Evolutionary conservation across 257 asterid species (phyloP).

Genomic region (Prunella vulgaris): DNA sequence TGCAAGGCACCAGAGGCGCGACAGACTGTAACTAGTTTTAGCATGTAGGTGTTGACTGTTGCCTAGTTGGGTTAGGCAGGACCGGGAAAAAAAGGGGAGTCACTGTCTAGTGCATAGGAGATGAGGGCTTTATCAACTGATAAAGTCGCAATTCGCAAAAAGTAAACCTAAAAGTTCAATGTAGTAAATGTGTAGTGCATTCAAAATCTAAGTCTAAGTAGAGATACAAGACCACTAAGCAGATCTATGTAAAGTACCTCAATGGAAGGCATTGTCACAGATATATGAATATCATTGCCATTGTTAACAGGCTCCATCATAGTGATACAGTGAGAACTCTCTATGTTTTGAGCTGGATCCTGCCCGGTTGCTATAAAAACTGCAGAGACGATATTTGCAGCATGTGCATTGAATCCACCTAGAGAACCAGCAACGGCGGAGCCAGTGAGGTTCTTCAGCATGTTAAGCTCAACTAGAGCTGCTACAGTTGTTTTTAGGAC

Average conservation of each 20-base stretch:
- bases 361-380: conserved; percentile 89
- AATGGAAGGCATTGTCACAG: conserved; percentile 94
- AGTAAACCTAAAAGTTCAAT: background rate
- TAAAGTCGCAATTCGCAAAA: background rate
- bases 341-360: conserved; percentile 93
- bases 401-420: conserved; percentile 94
- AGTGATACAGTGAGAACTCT: conserved; percentile 93
- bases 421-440: conserved; percentile 92
- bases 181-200: background rate
- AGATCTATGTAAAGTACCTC: conserved; percentile 50
- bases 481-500: conserved; percentile 70
- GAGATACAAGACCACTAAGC: background rate
- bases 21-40: background rate
- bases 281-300: conserved; percentile 82
- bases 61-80: background rate
- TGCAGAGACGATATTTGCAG: conserved; percentile 89
- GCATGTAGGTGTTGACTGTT: background rate
- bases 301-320: conserved; percentile 91
- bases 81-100: background rate
- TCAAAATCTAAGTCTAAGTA: background rate
- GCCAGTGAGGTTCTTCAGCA: conserved; percentile 94
- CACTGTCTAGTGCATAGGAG: no score
- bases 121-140: background rate
- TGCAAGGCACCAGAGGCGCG: background rate
- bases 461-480: conserved; percentile 83